Percentiles rank a stretch among this genome's conserved stretches.
Conservation (phyloP, 768 basidiomycete species). For the Gelatoporia subvermispora region DNA sequence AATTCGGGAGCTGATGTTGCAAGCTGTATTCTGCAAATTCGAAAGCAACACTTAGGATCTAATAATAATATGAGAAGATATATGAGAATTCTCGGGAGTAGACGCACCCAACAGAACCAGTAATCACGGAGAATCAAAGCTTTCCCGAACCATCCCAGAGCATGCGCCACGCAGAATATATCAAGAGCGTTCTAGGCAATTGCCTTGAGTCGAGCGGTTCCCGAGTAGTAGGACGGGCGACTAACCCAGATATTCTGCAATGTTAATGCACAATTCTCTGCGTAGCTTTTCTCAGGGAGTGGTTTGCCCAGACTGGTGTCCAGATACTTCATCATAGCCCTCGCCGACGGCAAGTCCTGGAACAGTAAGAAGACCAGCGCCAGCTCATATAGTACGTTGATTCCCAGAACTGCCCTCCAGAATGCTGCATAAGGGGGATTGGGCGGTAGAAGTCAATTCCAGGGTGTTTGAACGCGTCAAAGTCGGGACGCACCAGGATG, state of each 20-base stretch:
- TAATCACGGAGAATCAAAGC: slow-evolving; percentile 87
- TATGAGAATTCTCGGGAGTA: background rate
- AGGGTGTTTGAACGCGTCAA: background rate
- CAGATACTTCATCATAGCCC: slow-evolving; percentile 73
- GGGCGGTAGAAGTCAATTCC: background rate
- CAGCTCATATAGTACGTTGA: slow-evolving; percentile 82
- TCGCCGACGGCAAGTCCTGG: slow-evolving; percentile 75
- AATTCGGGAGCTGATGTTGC: slow-evolving; percentile 85
- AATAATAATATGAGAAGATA: slow-evolving; percentile 4
- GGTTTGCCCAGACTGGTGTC: slow-evolving; percentile 68
- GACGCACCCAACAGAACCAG: slow-evolving; percentile 87
- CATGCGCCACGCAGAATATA: slow-evolving; percentile 82
- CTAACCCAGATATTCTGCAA: slow-evolving; percentile 62
- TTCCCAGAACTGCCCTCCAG: slow-evolving; percentile 74
- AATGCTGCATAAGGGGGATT: slow-evolving; percentile 40
- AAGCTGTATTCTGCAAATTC: slow-evolving; percentile 87
- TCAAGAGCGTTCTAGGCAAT: slow-evolving; percentile 67
- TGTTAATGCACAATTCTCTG: slow-evolving; percentile 72
- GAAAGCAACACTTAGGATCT: slow-evolving; percentile 86
- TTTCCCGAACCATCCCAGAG: slow-evolving; percentile 89
- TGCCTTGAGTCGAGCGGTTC: background rate
- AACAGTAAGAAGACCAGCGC: slow-evolving; percentile 81
- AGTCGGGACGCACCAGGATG: slow-evolving; percentile 47
- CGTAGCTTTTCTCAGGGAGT: slow-evolving; percentile 82
- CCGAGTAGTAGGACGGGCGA: slow-evolving; percentile 1